Percentiles rank a stretch among this genome's conserved stretches.
phyloP scores from a whole-genome alignment of 805 yeast species.

The Saturnispora dispora region DNA sequence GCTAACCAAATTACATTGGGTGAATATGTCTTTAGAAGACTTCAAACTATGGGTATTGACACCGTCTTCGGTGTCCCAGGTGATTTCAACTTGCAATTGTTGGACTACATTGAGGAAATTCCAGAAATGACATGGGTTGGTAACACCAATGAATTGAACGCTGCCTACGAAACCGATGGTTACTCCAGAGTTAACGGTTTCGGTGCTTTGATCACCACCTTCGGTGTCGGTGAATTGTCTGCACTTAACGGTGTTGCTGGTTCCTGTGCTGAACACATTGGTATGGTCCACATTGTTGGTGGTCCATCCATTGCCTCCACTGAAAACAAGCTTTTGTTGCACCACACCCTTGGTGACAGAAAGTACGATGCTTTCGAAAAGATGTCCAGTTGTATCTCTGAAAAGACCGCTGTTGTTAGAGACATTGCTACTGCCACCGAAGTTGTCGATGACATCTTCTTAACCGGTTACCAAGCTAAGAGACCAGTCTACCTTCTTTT shows the following conservation, averaged over 20 bases:
- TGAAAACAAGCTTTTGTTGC: conserved; percentile 62
- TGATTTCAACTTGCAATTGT: conserved; percentile 64
- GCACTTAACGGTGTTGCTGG: conserved; percentile 86
- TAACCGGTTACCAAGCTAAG: conserved; percentile 60
- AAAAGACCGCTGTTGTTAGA: conserved; percentile 54
- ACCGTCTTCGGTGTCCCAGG: conserved; percentile 79
- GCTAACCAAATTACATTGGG: conserved; percentile 51
- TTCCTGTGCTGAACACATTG: conserved; percentile 83
- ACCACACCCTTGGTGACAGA: conserved; percentile 80
- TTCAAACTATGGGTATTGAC: conserved; percentile 59
- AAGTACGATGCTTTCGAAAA: conserved; percentile 70
- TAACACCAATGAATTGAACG: conserved; percentile 83
- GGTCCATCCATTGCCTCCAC: conserved; percentile 72
- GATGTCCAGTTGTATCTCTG: conserved; percentile 68
- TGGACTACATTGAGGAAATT: conserved; percentile 67
- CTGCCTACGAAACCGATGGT: conserved; percentile 85
- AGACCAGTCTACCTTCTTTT: conserved; percentile 78
- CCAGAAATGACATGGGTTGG: conserved; percentile 82
- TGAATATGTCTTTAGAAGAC: conserved; percentile 67
- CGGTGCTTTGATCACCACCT: conserved; percentile 70
- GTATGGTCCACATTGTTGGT: conserved; percentile 77
- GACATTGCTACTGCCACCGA: conserved; percentile 59
- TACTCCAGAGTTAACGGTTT: conserved; percentile 75
- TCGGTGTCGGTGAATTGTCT: conserved; percentile 84
- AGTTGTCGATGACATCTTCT: conserved; percentile 65